These are phyloP conservation scores for Alternaria panax DNA, from an alignment of 2,329 filamentous ascomycete genomes.

Conservation along the genomic window DNA sequence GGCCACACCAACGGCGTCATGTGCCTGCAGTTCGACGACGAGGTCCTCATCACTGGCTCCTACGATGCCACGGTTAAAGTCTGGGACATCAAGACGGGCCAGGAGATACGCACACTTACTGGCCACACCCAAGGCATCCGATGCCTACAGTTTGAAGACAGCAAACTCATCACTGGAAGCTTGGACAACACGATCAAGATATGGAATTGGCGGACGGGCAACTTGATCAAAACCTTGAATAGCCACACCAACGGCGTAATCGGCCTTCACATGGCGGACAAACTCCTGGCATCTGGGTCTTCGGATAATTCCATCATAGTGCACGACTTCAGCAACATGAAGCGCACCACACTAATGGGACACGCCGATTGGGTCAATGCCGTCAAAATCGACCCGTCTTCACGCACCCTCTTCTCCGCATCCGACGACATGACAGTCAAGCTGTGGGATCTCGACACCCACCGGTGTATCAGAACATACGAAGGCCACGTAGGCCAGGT, in stretches of 20 bases:
- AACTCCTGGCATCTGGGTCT: constrained; percentile 85
- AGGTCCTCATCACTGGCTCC: constrained; percentile 89
- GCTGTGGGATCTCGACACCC: constrained; percentile 90
- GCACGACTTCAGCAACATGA: constrained; percentile 88
- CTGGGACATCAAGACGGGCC: constrained; percentile 89
- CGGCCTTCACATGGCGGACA: constrained; percentile 84
- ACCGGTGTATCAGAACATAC: constrained; percentile 77
- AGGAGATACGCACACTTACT: constrained; percentile 81
- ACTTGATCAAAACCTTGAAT: constrained; percentile 80
- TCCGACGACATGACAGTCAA: constrained; percentile 93
- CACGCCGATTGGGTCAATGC: constrained; percentile 97
- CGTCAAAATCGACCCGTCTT: constrained; percentile 83
- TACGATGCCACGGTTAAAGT: constrained; percentile 96
- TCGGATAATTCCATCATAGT: constrained; percentile 90
- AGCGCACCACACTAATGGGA: constrained; percentile 79
- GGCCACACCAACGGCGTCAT: constrained; percentile 90
- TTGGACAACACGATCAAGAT: constrained; percentile 87
- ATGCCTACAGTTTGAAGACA: constrained; percentile 90
- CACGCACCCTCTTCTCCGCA: constrained; percentile 87
- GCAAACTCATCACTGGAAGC: constrained; percentile 88
- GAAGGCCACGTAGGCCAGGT: constrained; percentile 94
- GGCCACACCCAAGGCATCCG: constrained; percentile 87
- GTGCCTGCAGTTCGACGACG: constrained; percentile 82
- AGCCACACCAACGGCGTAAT: constrained; percentile 86
- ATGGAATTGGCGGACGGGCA: constrained; percentile 96